Base-by-base conservation (phyloP, 352 stramenopile species). In the Globisporangium nagaii region DNA sequence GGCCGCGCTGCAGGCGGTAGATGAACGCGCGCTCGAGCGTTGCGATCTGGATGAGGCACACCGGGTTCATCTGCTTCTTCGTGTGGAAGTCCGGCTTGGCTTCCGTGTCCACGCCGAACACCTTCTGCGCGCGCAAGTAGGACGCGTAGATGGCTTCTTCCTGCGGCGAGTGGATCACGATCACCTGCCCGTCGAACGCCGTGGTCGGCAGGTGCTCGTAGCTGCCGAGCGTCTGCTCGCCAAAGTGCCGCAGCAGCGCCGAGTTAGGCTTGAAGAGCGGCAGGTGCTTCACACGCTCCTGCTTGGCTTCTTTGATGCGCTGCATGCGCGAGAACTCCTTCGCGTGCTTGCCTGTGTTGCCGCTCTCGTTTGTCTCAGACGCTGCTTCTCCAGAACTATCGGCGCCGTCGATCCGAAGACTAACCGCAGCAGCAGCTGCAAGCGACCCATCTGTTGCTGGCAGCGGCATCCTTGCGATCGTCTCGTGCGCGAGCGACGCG, bases 91-190 rank as follows among this genome's bases (percentile, higher is more conserved):
- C 71, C 2, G 84, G 84, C 59, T 83, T 81, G 9, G 77, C 82
- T 54, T 94, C 84, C n/a, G 79, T 92, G 64, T 92, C 84, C 10
- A 94, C 68, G 17, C 84, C 84, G 19, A 86, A 37, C 7, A 82
- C 72, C 56, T 73, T 70, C 56, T 91, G 81, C 17, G 71, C 52
- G 5, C 62, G 63, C 28, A 92, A 34, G 53, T 86, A 90, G 12
- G 62, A 40, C 28, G 63, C 58, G 49, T 86, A 70, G 42, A 68
- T 17, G 10, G 48, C 55, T 48, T 92, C 82, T 47, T 92, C 79
- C 9, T 71, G 57, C 11, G 60, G 56, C 41, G 77, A 88, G 58
- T 88, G 79, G 50, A 92, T 74, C 32, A 90, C 69, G 19, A 76
- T 55, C 37, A 92, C 71, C 20, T 62, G 55, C 9, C 79, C 79